A percentile compares a stretch with the other conserved stretches of the same genome.
Conservation (phyloP, 305 asterid species). For the Solanum hybrid region DNA sequence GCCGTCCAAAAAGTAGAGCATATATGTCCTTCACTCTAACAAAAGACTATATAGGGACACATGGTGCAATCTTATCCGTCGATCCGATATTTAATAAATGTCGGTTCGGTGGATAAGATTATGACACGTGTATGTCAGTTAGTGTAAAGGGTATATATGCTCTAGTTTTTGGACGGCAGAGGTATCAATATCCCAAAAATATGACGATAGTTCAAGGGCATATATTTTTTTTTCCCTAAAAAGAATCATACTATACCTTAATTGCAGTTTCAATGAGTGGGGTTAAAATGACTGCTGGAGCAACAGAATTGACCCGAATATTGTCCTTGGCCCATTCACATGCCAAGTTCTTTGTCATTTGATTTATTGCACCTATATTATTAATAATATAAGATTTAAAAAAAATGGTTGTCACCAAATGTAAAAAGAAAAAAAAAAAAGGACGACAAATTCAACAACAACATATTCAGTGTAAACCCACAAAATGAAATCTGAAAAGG, state of each 20-base stretch:
- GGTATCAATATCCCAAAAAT: no score
- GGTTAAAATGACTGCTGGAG: neutral
- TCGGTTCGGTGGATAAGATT: no score
- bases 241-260: neutral
- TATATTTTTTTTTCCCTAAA: no score
- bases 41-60: no score
- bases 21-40: no score
- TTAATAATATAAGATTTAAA: neutral
- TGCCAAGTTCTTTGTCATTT: conserved; percentile 1
- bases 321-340: conserved; percentile 8
- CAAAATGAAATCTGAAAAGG: rapidly evolving
- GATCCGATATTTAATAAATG: no score
- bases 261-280: neutral
- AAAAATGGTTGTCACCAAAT: neutral
- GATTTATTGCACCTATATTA: neutral
- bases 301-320: conserved; percentile 1
- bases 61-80: no score
- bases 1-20: no score
- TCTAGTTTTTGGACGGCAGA: no score
- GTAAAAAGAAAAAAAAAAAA: neutral
- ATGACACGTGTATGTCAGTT: no score
- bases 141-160: no score
- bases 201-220: no score
- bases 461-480: neutral
- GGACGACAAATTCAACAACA: neutral